Conservation (phyloP, 2,329 filamentous ascomycete species). For the Diplodia mutila region DNA sequence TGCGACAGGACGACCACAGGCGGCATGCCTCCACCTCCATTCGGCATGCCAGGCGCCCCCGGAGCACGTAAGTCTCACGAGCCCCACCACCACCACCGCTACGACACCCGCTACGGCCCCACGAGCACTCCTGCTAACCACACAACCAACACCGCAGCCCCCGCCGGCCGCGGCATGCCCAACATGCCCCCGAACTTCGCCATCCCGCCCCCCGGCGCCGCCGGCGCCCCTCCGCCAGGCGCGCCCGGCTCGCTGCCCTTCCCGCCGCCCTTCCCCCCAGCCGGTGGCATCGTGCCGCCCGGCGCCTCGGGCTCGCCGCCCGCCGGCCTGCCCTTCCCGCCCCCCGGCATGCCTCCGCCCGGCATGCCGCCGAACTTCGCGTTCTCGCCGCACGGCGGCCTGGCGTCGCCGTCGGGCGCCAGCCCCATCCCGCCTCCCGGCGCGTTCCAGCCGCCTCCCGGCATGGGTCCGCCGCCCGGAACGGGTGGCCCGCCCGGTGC, state of each 20-base stretch:
- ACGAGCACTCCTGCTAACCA: constrained; percentile 9
- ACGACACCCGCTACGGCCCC: not conserved
- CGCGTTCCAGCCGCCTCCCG: constrained; percentile 22
- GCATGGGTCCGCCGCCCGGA: constrained; percentile 13
- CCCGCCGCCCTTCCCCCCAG: constrained; percentile 34
- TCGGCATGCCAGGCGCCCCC: constrained; percentile 43
- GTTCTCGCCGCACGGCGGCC: constrained; percentile 24
- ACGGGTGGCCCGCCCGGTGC: constrained; percentile 6
- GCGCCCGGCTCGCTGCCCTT: constrained; percentile 33
- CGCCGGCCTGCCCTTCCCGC: constrained; percentile 46
- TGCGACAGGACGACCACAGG: constrained; percentile 16
- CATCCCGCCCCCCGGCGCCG: constrained; percentile 16
- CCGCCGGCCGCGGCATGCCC: constrained; percentile 36
- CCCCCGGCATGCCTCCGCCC: constrained; percentile 33
- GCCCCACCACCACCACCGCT: not conserved
- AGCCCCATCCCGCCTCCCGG: constrained; percentile 22
- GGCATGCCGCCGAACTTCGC: constrained; percentile 36
- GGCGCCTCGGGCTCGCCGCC: constrained; percentile 37
- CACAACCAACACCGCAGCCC: constrained; percentile 12
- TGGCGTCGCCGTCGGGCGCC: not conserved
- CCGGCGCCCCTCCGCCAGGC: constrained; percentile 24
- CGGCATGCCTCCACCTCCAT: constrained; percentile 40
- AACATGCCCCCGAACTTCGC: constrained; percentile 32
- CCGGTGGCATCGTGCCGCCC: constrained; percentile 11
- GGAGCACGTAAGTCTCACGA: constrained; percentile 41